These are phyloP conservation scores for Macrophomina tecta DNA, from an alignment of 2,329 filamentous ascomycete genomes.

Conservation along the genomic window DNA sequence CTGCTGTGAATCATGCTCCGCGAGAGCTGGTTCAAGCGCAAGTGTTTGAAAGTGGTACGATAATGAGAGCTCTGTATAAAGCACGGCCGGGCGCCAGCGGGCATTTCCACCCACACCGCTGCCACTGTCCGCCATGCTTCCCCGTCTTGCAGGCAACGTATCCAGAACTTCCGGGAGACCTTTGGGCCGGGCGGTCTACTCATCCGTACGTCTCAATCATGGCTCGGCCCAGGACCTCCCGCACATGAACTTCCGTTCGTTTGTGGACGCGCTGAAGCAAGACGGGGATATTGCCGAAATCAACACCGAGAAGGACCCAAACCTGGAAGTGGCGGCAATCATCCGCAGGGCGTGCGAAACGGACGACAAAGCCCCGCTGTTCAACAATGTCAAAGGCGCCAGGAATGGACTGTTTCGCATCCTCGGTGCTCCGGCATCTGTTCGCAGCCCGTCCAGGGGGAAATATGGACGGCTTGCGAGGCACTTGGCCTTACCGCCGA, in stretches of 20 bases:
- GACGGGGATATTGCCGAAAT: constrained; percentile 56
- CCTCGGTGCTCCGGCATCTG: constrained; percentile 51
- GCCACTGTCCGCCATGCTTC: constrained; percentile 11
- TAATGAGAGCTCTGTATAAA: not conserved
- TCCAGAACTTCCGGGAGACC: not conserved
- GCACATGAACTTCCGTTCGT: constrained; percentile 51
- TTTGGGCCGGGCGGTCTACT: not conserved
- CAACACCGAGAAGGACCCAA: constrained; percentile 49
- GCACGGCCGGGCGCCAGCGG: not conserved
- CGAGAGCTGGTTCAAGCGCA: too few relatives aligned
- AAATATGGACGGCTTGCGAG: constrained; percentile 52
- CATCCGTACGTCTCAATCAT: not conserved
- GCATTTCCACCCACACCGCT: not conserved
- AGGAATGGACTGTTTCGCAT: constrained; percentile 56
- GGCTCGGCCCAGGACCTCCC: constrained; percentile 34
- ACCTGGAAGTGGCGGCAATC: constrained; percentile 57
- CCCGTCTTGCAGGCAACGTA: not conserved
- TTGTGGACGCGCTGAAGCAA: constrained; percentile 51
- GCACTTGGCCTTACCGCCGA: constrained; percentile 50
- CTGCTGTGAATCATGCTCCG: not conserved
- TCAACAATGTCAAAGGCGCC: constrained; percentile 58
- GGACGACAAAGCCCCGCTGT: constrained; percentile 56
- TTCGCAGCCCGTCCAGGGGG: constrained; percentile 42
- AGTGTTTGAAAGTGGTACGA: too few relatives aligned
- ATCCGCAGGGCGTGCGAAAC: constrained; percentile 54